Evolutionary conservation across 2,329 filamentous ascomycete genomes (phyloP).

Genomic region (Apiospora phragmitis): DNA sequence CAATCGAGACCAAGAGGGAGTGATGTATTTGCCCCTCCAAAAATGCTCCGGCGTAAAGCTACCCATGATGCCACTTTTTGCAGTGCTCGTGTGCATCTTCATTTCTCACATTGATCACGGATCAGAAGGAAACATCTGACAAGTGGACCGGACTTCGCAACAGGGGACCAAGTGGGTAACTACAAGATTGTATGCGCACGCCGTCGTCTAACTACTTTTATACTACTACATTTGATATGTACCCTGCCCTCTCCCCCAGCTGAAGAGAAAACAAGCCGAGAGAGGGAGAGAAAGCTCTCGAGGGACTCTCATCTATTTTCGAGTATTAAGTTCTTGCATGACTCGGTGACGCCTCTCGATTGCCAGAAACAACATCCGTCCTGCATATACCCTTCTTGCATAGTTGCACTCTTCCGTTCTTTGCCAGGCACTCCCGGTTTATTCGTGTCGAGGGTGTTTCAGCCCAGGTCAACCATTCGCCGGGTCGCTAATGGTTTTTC

Average conservation of each 20-base stretch:
- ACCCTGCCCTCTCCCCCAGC: not conserved
- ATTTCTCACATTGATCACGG: not conserved
- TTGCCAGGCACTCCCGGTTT: not conserved
- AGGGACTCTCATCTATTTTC: not conserved
- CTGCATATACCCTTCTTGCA: conserved; percentile 1
- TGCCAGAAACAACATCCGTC: not conserved
- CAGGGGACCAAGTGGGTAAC: conserved; percentile 5
- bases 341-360: not conserved
- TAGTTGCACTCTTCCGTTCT: not conserved
- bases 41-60: not conserved
- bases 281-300: not conserved
- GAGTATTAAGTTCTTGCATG: not conserved
- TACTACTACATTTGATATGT: not conserved
- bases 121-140: conserved; percentile 8
- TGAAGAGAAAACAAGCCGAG: not conserved
- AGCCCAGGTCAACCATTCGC: not conserved
- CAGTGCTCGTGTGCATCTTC: not conserved
- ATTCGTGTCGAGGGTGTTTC: conserved; percentile 1
- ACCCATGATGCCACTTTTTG: not conserved
- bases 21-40: not conserved
- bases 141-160: conserved; percentile 3
- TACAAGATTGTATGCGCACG: not conserved
- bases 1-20: not conserved
- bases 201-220: conserved; percentile 1
- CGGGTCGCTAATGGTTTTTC: not conserved